Conservation (phyloP, 2,329 filamentous ascomycete species). For the Alternaria gaisen region DNA sequence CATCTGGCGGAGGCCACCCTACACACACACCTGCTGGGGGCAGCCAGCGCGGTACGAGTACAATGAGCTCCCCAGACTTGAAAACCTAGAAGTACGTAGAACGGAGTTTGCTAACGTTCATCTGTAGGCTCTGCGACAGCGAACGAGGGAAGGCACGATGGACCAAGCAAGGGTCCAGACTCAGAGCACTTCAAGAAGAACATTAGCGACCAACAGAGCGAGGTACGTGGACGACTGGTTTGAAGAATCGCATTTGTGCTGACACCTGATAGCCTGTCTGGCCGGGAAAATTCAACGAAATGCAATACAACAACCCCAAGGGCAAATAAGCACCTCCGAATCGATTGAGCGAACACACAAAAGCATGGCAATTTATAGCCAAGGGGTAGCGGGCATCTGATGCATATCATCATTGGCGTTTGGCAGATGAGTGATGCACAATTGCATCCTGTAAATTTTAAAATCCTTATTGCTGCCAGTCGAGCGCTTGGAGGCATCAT, state of each 20-base stretch:
- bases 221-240: slow-evolving; percentile 23
- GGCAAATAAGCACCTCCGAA: slow-evolving; percentile 37
- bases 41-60: slow-evolving; percentile 38
- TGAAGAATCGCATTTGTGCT: not conserved
- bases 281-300: slow-evolving; percentile 45
- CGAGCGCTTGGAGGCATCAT: not conserved
- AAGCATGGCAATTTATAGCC: slow-evolving; percentile 3
- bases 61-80: slow-evolving; percentile 2
- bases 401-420: slow-evolving; percentile 11
- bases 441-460: not conserved
- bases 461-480: not conserved
- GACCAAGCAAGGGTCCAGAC: slow-evolving; percentile 38
- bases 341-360: slow-evolving; percentile 2
- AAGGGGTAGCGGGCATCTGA: not conserved
- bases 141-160: slow-evolving; percentile 35
- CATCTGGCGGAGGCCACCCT: slow-evolving; percentile 42
- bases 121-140: slow-evolving; percentile 30
- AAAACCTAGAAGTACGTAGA: not conserved
- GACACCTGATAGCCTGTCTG: slow-evolving; percentile 29
- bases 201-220: slow-evolving; percentile 35
- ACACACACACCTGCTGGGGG: slow-evolving; percentile 44
- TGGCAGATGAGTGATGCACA: slow-evolving; percentile 6
- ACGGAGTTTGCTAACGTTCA: slow-evolving; percentile 6
- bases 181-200: slow-evolving; percentile 40
- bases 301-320: slow-evolving; percentile 44